phyloP scores from a whole-genome alignment of 2,329 filamentous ascomycete genomes.

The Parastagonospora nodorum region DNA sequence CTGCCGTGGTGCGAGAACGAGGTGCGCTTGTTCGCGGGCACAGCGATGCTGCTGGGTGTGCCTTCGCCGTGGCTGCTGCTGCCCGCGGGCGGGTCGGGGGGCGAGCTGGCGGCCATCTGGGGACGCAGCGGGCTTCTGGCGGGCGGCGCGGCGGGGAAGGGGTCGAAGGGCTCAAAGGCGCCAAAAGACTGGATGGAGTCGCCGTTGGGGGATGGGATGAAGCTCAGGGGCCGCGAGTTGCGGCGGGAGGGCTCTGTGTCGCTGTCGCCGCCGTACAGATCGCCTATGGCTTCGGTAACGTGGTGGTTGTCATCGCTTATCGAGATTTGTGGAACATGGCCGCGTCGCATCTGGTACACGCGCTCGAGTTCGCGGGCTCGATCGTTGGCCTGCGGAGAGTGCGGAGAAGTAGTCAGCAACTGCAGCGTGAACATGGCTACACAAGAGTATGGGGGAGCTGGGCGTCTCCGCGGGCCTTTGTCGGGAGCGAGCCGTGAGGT shows the following conservation, averaged over 20 bases:
- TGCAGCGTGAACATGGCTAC: not conserved
- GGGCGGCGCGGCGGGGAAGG: constrained; percentile 47
- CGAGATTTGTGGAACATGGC: constrained; percentile 65
- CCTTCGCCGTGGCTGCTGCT: constrained; percentile 1
- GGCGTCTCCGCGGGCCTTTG: constrained; percentile 3
- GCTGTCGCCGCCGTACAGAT: constrained; percentile 84
- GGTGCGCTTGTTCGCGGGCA: not conserved
- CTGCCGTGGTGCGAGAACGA: constrained; percentile 11
- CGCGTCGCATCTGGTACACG: constrained; percentile 58
- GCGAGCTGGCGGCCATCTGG: constrained; percentile 28
- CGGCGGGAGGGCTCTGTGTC: constrained; percentile 57
- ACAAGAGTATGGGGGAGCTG: not conserved
- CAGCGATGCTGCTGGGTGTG: not conserved
- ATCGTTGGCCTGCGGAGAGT: constrained; percentile 41
- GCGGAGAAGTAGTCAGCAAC: constrained; percentile 34
- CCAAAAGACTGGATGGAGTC: constrained; percentile 49
- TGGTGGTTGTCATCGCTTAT: constrained; percentile 91
- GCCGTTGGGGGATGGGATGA: constrained; percentile 65
- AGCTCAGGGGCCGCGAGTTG: constrained; percentile 74
- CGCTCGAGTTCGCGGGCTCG: constrained; percentile 54
- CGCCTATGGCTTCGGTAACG: constrained; percentile 91
- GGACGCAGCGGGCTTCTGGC: constrained; percentile 47
- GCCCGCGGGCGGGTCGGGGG: constrained; percentile 3
- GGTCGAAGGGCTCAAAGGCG: constrained; percentile 35
- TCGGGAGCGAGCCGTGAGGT: constrained; percentile 8